Base-by-base conservation (phyloP, 257 asterid genomes). In the Coffea eugenioides region DNA sequence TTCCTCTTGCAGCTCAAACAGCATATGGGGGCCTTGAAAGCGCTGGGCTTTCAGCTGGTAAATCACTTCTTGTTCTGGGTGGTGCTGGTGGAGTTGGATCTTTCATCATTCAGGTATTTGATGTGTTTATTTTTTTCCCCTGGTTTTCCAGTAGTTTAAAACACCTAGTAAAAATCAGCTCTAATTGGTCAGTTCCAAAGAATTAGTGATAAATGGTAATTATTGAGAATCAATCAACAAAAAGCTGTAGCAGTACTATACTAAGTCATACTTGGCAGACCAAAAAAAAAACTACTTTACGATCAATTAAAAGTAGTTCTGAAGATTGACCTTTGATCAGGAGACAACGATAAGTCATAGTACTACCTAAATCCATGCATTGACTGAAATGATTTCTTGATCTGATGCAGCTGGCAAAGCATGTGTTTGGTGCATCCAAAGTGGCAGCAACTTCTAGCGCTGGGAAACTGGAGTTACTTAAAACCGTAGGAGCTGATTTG, bases 21-120 rank as follows among this genome's bases (percentile, higher is more conserved):
- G 96, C 97, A 10, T 94, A 91, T 45, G 97, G 89, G 79, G 97
- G 98, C 18, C 94, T 95, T 46, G 91, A 87, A 75, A 79, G 84
- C 82, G 88, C 88, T 16, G 92, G 86, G 2, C 87, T 95, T 64
- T 90, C 97, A 8, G 59, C 86, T 41, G 94, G 94, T 0, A 81
- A 90, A 82, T 91, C 98, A 10, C 74, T 93, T 56, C 98, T 95
- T 31, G 95, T 95, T 72, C 90, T 95, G 51, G 98, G 97, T 13
- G 98, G 98, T 16, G 96, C 97, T 27, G 98, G 98, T 48, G 98
- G 97, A 9, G 97, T 93, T 79, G 98, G 98, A 74, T 87, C 97
- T 54, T 88, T 93, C 8, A 56, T 14, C 14, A 52, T 14, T 52
- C 57, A 52, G 57, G 57, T 52, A 52, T 52, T 52, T 3, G 2